phyloP scores from a whole-genome alignment of 345 rosid species.

The Cardamine chenopodiifolia region DNA sequence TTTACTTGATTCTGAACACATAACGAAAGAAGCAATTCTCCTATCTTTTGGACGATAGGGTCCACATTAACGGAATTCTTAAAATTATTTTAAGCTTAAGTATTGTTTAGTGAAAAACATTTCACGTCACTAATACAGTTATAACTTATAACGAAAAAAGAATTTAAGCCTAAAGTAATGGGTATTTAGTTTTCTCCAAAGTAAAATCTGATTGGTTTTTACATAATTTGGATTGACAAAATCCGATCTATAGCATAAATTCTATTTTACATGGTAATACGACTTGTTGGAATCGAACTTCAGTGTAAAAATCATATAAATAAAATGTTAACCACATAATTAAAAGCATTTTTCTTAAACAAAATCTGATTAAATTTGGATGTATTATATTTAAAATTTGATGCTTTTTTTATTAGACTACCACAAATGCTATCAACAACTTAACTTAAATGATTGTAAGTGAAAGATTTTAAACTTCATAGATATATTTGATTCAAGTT shows the following conservation, averaged over 20 bases:
- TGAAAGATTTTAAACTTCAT: not conserved
- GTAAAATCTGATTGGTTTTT: too few relatives aligned
- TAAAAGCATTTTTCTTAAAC: too few relatives aligned
- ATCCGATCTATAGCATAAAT: too few relatives aligned
- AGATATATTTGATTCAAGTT: too few relatives aligned
- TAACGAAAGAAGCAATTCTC: constrained; percentile 12
- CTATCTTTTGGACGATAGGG: constrained; percentile 23
- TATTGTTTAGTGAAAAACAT: constrained; percentile 1
- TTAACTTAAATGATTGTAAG: not conserved
- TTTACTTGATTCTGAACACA: constrained; percentile 30
- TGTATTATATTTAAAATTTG: not conserved
- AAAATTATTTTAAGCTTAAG: not conserved
- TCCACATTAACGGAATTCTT: constrained; percentile 25
- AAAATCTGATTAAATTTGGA: not conserved
- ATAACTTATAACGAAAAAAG: not conserved
- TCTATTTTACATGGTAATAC: too few relatives aligned
- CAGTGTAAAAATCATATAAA: too few relatives aligned
- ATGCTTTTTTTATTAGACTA: not conserved
- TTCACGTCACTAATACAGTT: not conserved
- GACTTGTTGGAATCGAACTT: too few relatives aligned
- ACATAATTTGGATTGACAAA: too few relatives aligned
- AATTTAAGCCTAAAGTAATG: not conserved
- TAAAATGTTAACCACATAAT: too few relatives aligned
- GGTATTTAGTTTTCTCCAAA: not conserved
- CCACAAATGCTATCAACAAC: not conserved